Evolutionary conservation across 2,329 filamentous ascomycete species (phyloP), one percentile per base, ranked within the genome.

Genomic region (Seiridium cupressi): DNA sequence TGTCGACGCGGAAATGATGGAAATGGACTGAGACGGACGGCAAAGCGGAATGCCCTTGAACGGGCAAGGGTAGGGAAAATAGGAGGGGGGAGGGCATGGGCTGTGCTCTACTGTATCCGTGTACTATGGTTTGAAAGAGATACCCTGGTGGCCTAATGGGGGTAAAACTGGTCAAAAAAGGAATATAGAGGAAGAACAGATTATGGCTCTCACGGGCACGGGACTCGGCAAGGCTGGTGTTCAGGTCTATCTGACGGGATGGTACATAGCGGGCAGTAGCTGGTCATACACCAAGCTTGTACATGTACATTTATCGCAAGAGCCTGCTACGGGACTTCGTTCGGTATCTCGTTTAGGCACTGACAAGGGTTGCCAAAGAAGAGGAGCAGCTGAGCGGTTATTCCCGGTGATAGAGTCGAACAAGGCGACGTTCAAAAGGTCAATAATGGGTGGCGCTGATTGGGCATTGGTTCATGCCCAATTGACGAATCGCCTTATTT

Each of bases 141-240:
- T 53, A 59, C 57, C 44, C 51, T 49, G 31, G 38, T 53, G 34
- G 11, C 47, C 51, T 26, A 36, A n/a, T 11, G 32, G 47, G 18
- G 44, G 40, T 18, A 32, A 26, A 44, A 51, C 58, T 10, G 51
- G 60, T 38, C 26, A 51, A 57, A 59, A 61, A 61, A 54, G 53
- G 49, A 59, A 59, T 59, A 61, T 59, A 61, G 60, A 61, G 48
- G 47, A 63, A 65, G 61, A 59, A 65, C 61, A 63, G 56, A 58
- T 57, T 59, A 51, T 59, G 59, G 64, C 65, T 65, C 65, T 66
- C 65, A 63, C 65, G 65, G 62, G 65, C 65, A 58, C 56, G 61
- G 42, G 46, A 59, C 53, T 55, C 51, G 38, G n/a, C 49, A 32
- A 34, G 44, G 31, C 11, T 61, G 58, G 51, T 60, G 58, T 56